Evolutionary conservation across 495 filamentous ascomycete genomes (phyloP).

Genomic region (Annulohypoxylon bovei): DNA sequence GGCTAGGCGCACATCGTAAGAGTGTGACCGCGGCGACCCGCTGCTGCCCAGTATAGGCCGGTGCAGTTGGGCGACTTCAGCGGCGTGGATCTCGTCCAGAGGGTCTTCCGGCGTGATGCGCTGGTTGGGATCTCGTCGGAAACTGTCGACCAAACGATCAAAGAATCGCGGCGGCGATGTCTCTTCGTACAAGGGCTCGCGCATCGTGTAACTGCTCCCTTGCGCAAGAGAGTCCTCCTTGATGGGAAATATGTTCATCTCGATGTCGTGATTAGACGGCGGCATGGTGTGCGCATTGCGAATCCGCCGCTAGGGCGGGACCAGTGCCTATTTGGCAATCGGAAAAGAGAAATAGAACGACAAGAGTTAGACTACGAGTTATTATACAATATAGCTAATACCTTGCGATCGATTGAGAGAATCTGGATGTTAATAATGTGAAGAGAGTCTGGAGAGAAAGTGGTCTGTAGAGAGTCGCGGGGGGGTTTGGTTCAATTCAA

Average conservation of each 20-base stretch:
- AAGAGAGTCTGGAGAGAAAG: neutral
- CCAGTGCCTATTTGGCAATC: slow-evolving; percentile 1
- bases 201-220: slow-evolving; percentile 54
- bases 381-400: neutral
- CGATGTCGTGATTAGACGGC: slow-evolving; percentile 48
- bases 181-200: slow-evolving; percentile 51
- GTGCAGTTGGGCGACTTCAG: slow-evolving; percentile 40
- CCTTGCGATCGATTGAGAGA: neutral
- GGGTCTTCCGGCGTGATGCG: slow-evolving; percentile 64
- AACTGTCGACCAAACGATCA: slow-evolving; percentile 74
- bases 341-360: neutral
- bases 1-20: slow-evolving; percentile 80
- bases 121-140: slow-evolving; percentile 79
- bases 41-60: slow-evolving; percentile 35
- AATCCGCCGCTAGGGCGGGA: slow-evolving; percentile 19
- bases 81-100: slow-evolving; percentile 59
- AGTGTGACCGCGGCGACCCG: slow-evolving; percentile 47
- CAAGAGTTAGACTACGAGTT: neutral
- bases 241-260: slow-evolving; percentile 50
- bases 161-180: slow-evolving; percentile 44
- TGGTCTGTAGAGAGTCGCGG: neutral
- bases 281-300: slow-evolving; percentile 34
- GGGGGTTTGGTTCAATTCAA: neutral
- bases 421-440: neutral
- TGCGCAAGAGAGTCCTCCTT: slow-evolving; percentile 53